Conservation (phyloP, 345 rosid genomes). For the Euphorbia tirucalli region DNA sequence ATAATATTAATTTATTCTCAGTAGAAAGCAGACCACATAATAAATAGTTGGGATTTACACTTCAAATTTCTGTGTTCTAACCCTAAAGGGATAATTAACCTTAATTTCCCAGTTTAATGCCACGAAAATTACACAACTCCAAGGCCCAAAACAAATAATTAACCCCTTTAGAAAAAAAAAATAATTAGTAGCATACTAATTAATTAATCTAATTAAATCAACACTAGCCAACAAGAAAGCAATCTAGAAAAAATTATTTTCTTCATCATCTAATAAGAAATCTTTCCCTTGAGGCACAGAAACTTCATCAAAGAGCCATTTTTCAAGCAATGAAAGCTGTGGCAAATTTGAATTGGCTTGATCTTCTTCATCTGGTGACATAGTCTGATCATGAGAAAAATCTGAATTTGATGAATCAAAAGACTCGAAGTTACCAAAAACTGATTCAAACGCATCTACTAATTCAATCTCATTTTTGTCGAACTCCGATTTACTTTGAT, state of each 20-base stretch:
- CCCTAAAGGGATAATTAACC: slow-evolving; percentile 10
- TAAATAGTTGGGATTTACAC: slow-evolving; percentile 24
- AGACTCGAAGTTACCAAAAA: slow-evolving; percentile 42
- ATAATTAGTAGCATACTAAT: slow-evolving; percentile 10
- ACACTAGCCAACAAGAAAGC: background rate
- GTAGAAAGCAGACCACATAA: slow-evolving; percentile 9
- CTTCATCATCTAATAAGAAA: slow-evolving; percentile 40
- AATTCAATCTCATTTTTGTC: slow-evolving; percentile 18
- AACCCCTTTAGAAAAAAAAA: slow-evolving; percentile 38
- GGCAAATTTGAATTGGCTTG: slow-evolving; percentile 35
- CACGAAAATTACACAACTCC: slow-evolving; percentile 5
- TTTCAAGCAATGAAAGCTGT: slow-evolving; percentile 56
- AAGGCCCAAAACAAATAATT: slow-evolving; percentile 11
- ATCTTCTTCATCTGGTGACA: slow-evolving; percentile 32
- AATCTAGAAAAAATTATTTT: slow-evolving; percentile 10
- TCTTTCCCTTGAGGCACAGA: slow-evolving; percentile 36
- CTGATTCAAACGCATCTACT: slow-evolving; percentile 43
- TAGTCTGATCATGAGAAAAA: slow-evolving; percentile 40
- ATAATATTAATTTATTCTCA: slow-evolving; percentile 10
- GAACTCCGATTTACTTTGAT: slow-evolving; percentile 25
- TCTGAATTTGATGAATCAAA: slow-evolving; percentile 47
- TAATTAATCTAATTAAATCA: background rate
- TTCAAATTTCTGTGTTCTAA: slow-evolving; percentile 13
- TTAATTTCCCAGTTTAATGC: slow-evolving; percentile 11
- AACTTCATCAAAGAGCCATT: slow-evolving; percentile 69